phyloP scores from a whole-genome alignment of 345 rosid genomes.

The Clarkia xantiana region DNA sequence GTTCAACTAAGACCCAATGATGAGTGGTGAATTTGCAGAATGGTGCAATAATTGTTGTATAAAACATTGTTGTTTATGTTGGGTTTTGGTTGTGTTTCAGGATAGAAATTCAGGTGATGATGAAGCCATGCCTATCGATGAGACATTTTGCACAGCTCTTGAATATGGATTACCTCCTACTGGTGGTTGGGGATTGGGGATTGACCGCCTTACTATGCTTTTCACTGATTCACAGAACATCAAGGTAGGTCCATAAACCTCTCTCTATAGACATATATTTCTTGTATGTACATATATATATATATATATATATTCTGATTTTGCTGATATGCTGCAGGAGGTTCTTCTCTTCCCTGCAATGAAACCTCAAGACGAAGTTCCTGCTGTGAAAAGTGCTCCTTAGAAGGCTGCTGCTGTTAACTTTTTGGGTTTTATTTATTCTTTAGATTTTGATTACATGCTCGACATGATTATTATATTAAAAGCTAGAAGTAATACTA shows the following conservation, averaged over 20 bases:
- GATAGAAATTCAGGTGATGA: conserved; percentile 94
- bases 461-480: too few species aligned
- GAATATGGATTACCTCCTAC: conserved; percentile 94
- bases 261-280: background rate
- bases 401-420: background rate
- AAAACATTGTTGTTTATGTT: too few species aligned
- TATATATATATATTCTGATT: background rate
- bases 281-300: background rate
- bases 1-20: too few species aligned
- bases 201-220: conserved; percentile 80
- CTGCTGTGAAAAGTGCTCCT: conserved; percentile 37
- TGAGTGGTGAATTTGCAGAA: too few species aligned
- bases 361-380: conserved; percentile 81
- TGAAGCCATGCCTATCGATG: conserved; percentile 96
- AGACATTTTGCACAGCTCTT: conserved; percentile 73
- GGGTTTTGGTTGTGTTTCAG: conserved; percentile 15
- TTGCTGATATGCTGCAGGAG: conserved; percentile 37
- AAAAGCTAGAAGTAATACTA: too few species aligned
- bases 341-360: conserved; percentile 96
- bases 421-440: background rate
- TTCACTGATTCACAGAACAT: conserved; percentile 90
- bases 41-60: too few species aligned
- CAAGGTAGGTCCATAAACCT: conserved; percentile 60
- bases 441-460: too few species aligned
- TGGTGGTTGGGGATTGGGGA: conserved; percentile 93